Evolutionary conservation across 2,329 filamentous ascomycete genomes (phyloP).

Genomic region (Penicillium aurantiogriseum): DNA sequence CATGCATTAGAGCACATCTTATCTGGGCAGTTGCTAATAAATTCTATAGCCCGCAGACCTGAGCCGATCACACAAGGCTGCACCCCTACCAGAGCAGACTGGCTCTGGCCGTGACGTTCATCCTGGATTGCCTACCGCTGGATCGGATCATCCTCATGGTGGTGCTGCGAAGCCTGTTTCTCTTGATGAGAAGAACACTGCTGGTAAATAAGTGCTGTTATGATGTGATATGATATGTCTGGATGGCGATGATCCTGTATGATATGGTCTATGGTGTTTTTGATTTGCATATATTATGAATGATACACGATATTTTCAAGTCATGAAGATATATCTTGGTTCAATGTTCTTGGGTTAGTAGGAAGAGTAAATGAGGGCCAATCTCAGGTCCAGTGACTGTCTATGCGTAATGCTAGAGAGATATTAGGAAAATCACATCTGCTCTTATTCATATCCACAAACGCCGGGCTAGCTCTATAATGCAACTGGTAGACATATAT

Average conservation of each 20-base stretch:
- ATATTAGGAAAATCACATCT: not conserved
- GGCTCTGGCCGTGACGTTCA: slow-evolving; percentile 27
- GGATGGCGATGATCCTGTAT: not conserved
- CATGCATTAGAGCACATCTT: not conserved
- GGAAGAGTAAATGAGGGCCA: not conserved
- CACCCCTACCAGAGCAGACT: slow-evolving; percentile 36
- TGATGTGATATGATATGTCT: not conserved
- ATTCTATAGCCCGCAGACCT: slow-evolving; percentile 28
- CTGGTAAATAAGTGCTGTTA: not conserved
- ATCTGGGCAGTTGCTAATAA: slow-evolving; percentile 1
- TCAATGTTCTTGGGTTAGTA: not conserved
- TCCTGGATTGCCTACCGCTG: slow-evolving; percentile 28
- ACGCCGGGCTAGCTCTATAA: slow-evolving; percentile 23
- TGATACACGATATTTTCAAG: not conserved
- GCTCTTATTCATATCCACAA: slow-evolving; percentile 12
- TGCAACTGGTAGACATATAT: slow-evolving; percentile 17
- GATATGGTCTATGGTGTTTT: not conserved
- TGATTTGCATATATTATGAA: not conserved
- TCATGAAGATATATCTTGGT: not conserved
- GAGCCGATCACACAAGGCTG: slow-evolving; percentile 33
- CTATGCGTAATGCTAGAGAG: not conserved
- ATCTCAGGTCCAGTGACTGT: not conserved
- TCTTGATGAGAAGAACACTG: slow-evolving; percentile 33
- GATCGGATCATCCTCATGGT: slow-evolving; percentile 21
- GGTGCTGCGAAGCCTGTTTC: slow-evolving; percentile 38